Evolutionary conservation across 2,329 filamentous ascomycete genomes (phyloP).

Genomic region (Pseudogymnoascus sp.): DNA sequence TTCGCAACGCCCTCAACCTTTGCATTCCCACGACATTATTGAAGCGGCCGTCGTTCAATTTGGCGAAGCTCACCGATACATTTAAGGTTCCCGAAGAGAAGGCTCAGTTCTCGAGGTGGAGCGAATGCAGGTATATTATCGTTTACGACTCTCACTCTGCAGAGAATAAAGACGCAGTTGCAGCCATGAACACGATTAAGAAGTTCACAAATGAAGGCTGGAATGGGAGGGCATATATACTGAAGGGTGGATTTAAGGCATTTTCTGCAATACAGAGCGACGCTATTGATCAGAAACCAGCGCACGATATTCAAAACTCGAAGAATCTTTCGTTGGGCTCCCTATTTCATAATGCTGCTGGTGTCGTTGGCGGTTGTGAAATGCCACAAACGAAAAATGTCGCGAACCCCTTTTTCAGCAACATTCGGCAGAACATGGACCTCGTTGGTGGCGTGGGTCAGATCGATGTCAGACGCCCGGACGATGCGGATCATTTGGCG

Average conservation of each 20-base stretch:
- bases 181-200: constrained; percentile 80
- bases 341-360: constrained; percentile 48
- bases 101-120: constrained; percentile 70
- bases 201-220: constrained; percentile 88
- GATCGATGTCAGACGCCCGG: constrained; percentile 54
- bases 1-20: constrained; percentile 77
- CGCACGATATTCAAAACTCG: constrained; percentile 28
- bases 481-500: constrained; percentile 39
- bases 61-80: constrained; percentile 79
- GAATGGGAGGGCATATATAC: constrained; percentile 62
- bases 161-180: constrained; percentile 71
- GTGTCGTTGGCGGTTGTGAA: constrained; percentile 82
- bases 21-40: constrained; percentile 92
- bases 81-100: constrained; percentile 68
- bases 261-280: constrained; percentile 63
- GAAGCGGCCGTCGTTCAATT: constrained; percentile 83
- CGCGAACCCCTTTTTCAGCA: constrained; percentile 86
- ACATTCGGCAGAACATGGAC: constrained; percentile 95
- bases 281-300: constrained; percentile 49
- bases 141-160: constrained; percentile 78
- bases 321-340: constrained; percentile 45
- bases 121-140: constrained; percentile 64
- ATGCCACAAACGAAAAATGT: constrained; percentile 64
- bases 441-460: constrained; percentile 89
- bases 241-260: constrained; percentile 73